phyloP scores from a whole-genome alignment of 352 stramenopile species.

The Globisporangium camurandrum region DNA sequence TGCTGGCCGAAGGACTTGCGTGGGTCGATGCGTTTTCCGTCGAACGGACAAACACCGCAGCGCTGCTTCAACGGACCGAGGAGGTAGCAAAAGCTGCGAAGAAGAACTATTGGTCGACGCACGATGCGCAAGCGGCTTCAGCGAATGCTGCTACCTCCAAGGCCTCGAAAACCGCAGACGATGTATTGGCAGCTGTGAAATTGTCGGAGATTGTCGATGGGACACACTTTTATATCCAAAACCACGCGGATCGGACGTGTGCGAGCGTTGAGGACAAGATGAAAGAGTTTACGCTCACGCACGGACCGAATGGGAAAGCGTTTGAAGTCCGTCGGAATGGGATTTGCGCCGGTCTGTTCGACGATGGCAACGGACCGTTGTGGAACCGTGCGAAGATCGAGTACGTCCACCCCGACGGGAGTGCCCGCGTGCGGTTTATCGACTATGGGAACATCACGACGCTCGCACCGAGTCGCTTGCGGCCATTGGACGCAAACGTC shows the following conservation, averaged over 20 bases:
- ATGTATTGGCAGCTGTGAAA: conserved; percentile 69
- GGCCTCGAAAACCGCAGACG: conserved; percentile 46
- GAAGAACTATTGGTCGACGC: conserved; percentile 92
- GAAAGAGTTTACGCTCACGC: conserved; percentile 86
- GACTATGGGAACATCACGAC: conserved; percentile 95
- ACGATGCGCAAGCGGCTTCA: conserved; percentile 51
- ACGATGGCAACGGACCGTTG: conserved; percentile 88
- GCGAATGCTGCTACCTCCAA: conserved; percentile 36
- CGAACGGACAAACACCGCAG: conserved; percentile 82
- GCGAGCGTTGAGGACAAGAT: conserved; percentile 91
- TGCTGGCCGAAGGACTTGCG: conserved; percentile 91
- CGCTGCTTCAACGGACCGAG: conserved; percentile 75
- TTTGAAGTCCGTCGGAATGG: conserved; percentile 89
- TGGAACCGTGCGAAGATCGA: conserved; percentile 95
- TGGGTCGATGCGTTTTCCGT: conserved; percentile 91
- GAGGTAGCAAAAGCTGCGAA: conserved; percentile 87
- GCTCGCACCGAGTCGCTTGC: conserved; percentile 75
- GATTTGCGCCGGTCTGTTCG: conserved; percentile 92
- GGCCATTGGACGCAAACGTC: conserved; percentile 86
- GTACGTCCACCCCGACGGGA: conserved; percentile 52
- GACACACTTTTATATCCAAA: conserved; percentile 92
- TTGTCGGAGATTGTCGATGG: conserved; percentile 93
- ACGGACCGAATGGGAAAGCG: conserved; percentile 83
- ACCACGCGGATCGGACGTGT: conserved; percentile 81
- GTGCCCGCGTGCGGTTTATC: conserved; percentile 87